Conservation (phyloP, 2,329 filamentous ascomycete species). For the Paecilomyces variotii region DNA sequence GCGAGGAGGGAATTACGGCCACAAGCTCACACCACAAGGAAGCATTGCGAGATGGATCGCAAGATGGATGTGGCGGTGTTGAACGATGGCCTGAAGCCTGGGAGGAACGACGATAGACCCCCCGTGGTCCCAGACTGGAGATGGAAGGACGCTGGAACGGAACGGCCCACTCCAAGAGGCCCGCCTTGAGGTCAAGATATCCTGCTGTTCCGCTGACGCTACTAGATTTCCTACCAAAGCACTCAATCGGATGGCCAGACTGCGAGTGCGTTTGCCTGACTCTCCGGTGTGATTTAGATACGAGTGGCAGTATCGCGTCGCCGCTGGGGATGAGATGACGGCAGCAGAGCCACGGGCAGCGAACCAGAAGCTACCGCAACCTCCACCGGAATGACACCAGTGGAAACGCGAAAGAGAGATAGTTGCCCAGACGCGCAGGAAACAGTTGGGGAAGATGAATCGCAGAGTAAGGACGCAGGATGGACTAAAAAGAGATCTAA, state of each 20-base stretch:
- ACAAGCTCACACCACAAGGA: neutral
- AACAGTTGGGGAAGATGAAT: neutral
- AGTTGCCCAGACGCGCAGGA: neutral
- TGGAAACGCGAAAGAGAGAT: neutral
- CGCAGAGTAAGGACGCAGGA: neutral
- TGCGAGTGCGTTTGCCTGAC: neutral
- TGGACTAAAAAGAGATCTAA: neutral
- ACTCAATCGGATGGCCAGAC: neutral
- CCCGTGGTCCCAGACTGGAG: neutral
- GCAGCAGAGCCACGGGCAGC: neutral
- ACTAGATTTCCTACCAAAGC: neutral
- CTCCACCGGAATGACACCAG: neutral
- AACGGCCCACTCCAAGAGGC: neutral
- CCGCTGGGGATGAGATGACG: neutral
- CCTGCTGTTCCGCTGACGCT: neutral
- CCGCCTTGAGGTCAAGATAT: neutral
- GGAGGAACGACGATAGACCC: neutral
- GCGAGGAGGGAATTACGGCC: neutral
- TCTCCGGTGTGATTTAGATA: neutral
- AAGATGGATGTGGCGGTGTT: neutral
- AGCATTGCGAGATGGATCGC: neutral
- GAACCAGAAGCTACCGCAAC: slow-evolving; percentile 3
- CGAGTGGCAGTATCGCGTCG: neutral
- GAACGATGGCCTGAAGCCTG: neutral
- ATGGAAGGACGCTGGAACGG: slow-evolving; percentile 1